Conservation (phyloP, 768 basidiomycete genomes). For the Collybia mongolica region DNA sequence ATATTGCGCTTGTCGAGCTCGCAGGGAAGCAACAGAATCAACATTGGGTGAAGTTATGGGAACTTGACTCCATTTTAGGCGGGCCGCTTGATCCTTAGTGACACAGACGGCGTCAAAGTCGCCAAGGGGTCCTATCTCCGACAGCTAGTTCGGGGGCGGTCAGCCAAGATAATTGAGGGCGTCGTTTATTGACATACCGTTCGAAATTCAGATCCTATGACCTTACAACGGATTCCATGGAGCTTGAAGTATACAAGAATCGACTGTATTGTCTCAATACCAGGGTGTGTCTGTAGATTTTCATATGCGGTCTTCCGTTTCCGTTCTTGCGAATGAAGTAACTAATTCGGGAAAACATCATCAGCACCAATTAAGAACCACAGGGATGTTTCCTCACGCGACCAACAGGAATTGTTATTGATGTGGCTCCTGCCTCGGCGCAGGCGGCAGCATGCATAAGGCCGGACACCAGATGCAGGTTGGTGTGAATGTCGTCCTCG, state of each 20-base stretch:
- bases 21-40: conserved; percentile 26
- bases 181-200: conserved; percentile 25
- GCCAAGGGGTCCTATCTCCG: conserved; percentile 39
- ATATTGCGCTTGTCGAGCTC: conserved; percentile 36
- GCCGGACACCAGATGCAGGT: conserved; percentile 50
- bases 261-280: conserved; percentile 45
- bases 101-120: conserved; percentile 44
- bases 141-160: conserved; percentile 26
- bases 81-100: conserved; percentile 37
- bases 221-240: conserved; percentile 35
- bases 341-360: conserved; percentile 21
- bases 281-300: conserved; percentile 34
- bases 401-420: conserved; percentile 49
- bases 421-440: conserved; percentile 45
- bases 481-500: conserved; percentile 41
- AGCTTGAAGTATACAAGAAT: conserved; percentile 41
- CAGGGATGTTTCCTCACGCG: conserved; percentile 34
- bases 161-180: conserved; percentile 5
- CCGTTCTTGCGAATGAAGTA: conserved; percentile 41
- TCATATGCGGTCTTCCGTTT: conserved; percentile 21
- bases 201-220: conserved; percentile 42
- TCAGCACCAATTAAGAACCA: neutral
- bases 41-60: conserved; percentile 18
- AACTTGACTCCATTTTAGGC: conserved; percentile 28
- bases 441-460: conserved; percentile 58